Conservation (phyloP, 331 rosid genomes). For the Rhamnella rubrinervis region DNA sequence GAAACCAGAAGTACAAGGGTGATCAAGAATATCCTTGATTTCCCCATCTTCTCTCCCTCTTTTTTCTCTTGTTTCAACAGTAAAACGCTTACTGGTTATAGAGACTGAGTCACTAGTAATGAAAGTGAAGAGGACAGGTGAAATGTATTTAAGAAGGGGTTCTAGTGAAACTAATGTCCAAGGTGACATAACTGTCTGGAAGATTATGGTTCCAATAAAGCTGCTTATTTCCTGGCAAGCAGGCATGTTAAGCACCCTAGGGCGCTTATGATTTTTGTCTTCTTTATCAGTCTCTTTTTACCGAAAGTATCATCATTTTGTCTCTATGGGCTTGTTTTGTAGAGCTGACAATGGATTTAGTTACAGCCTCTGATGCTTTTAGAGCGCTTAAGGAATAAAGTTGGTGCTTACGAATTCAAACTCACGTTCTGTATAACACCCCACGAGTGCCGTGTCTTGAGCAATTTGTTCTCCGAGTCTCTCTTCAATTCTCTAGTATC, state of each 20-base stretch:
- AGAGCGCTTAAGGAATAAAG: constrained; percentile 18
- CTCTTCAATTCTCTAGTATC: background rate
- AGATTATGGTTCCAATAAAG: constrained; percentile 21
- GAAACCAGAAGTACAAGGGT: constrained; percentile 28
- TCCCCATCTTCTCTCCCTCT: constrained; percentile 29
- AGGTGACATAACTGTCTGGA: constrained; percentile 11
- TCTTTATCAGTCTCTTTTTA: background rate
- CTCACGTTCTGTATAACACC: constrained; percentile 10
- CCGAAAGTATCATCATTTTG: constrained; percentile 8
- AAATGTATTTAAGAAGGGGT: constrained; percentile 24
- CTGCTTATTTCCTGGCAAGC: constrained; percentile 11
- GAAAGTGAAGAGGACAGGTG: constrained; percentile 25
- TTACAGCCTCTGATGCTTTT: constrained; percentile 1
- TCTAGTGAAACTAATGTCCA: background rate
- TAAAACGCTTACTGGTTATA: background rate
- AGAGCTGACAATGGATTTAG: constrained; percentile 18
- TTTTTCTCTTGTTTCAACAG: background rate
- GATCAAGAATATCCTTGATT: constrained; percentile 21
- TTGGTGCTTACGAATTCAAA: background rate
- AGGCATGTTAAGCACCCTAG: constrained; percentile 13
- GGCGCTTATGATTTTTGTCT: constrained; percentile 11
- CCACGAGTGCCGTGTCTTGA: constrained; percentile 3
- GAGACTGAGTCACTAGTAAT: constrained; percentile 2
- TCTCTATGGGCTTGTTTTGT: constrained; percentile 14
- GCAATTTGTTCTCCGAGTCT: background rate